Base-by-base conservation (phyloP, 805 yeast genomes). In the Yamadazyma kitorensis region DNA sequence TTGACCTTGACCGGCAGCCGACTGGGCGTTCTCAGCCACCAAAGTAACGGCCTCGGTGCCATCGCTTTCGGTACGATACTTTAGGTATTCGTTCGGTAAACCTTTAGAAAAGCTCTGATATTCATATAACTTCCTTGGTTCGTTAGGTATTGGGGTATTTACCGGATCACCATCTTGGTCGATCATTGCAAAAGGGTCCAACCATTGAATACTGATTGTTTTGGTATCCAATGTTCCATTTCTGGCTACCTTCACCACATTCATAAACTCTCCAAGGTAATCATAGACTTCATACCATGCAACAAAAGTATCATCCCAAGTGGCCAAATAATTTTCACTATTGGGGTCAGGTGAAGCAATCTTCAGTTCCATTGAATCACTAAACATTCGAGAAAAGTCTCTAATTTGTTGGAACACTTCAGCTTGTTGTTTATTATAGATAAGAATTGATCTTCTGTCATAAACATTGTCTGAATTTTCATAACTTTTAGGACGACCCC, bases 201-300 rank as follows among this genome's bases (percentile, higher is more conserved):
- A 37, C 4, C 55, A 19, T 31, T 47, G 55, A 5, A 61, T 36
- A 4, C 29, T 32, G 12, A 62, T 34, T 13, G 18, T 23, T 11
- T 44, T 40, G 16, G 35, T 29, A n/a, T 37, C 32, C 4, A 29
- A 26, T 1, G 36, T 32, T 3, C 61, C 60, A 32, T 55, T 55
- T 30, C 61, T 46, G 4, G 41, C 33, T 1, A 66, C 36, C 23
- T 52, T 53, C 5, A 54, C 36, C 9, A 64, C 26, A 4, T 43
- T 45, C 23, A 52, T 14, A n/a, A 66, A 52, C 18, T 54, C 44
- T 1, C 71, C 72, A 18, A 34, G 37, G 35, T 41, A 44, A 39
- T 63, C 59, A 40, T 64, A 67, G 7, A 63, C 24, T 40, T 65
- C 71, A 35, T 47, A 61, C 68, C 69, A 64, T 12, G 52, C 44